Conservation (phyloP, 345 rosid genomes). For the Euphorbia peplus region DNA sequence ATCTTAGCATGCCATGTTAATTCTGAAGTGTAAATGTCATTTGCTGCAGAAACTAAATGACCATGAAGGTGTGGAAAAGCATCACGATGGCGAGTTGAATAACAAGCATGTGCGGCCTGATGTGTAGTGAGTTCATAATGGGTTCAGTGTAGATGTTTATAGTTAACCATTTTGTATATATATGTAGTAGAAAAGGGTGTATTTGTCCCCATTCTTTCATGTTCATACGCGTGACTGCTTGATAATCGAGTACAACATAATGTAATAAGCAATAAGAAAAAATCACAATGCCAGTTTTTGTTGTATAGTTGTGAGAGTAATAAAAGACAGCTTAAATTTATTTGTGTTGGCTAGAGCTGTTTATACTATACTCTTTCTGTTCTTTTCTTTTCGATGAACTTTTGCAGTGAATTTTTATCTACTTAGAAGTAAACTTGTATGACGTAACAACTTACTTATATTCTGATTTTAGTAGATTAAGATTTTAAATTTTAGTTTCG, state of each 20-base stretch:
- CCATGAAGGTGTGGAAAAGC: conserved; percentile 16
- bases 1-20: too few relatives aligned
- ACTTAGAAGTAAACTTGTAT: too few relatives aligned
- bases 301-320: not conserved
- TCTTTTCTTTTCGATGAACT: too few relatives aligned
- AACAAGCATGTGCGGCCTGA: conserved; percentile 34
- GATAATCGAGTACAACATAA: conserved; percentile 2
- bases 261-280: conserved; percentile 25
- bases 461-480: too few relatives aligned
- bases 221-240: conserved; percentile 37
- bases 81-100: conserved; percentile 30
- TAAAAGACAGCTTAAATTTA: not conserved
- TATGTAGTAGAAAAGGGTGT: conserved; percentile 15
- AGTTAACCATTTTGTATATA: conserved; percentile 34
- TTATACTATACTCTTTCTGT: too few relatives aligned
- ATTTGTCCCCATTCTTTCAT: conserved; percentile 46
- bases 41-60: conserved; percentile 34
- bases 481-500: too few relatives aligned
- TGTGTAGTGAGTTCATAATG: conserved; percentile 17
- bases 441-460: too few relatives aligned
- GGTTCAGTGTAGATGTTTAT: not conserved
- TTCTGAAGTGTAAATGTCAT: not conserved
- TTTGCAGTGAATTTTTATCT: too few relatives aligned
- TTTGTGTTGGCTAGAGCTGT: not conserved
- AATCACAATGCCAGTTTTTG: conserved; percentile 1